Percentiles rank a stretch among this genome's conserved stretches.
Conservation (phyloP, 805 yeast genomes). For the Teunomyces kruisii region DNA sequence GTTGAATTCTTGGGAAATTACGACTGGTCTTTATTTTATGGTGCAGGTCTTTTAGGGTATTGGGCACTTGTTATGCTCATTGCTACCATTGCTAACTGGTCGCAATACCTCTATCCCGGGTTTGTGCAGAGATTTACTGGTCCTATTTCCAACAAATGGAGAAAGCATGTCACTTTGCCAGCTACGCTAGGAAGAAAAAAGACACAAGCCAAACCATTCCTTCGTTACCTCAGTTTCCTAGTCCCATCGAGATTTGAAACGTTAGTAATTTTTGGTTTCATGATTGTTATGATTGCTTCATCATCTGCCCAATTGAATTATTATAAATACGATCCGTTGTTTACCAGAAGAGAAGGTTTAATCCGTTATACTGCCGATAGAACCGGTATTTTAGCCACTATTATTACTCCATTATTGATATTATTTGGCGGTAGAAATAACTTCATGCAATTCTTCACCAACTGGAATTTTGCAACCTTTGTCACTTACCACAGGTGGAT, state of each 20-base stretch:
- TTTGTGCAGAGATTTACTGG: slow-evolving; percentile 16
- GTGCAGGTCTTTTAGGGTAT: slow-evolving; percentile 18
- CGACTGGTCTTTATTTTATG: slow-evolving; percentile 23
- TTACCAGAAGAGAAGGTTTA: slow-evolving; percentile 13
- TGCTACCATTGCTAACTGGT: slow-evolving; percentile 26
- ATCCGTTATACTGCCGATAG: slow-evolving; percentile 45
- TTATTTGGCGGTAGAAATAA: slow-evolving; percentile 23
- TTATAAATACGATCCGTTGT: slow-evolving; percentile 37
- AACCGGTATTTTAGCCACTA: slow-evolving; percentile 46
- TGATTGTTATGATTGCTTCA: slow-evolving; percentile 22
- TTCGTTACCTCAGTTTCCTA: slow-evolving; percentile 17
- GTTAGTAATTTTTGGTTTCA: slow-evolving; percentile 20
- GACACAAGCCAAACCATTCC: neutral
- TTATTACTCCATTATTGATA: slow-evolving; percentile 19
- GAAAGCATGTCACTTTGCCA: slow-evolving; percentile 16
- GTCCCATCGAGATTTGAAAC: slow-evolving; percentile 39
- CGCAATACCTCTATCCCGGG: slow-evolving; percentile 20
- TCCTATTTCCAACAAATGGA: slow-evolving; percentile 14
- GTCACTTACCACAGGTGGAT: slow-evolving; percentile 21
- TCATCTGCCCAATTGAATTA: slow-evolving; percentile 23
- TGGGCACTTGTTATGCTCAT: slow-evolving; percentile 36
- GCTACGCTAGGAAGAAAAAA: slow-evolving; percentile 14
- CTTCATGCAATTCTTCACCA: slow-evolving; percentile 10
- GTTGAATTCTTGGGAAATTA: slow-evolving; percentile 19
- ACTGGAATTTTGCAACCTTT: slow-evolving; percentile 10